Conservation (phyloP, 129 eudicot genomes). For the Escallonia rubra region DNA sequence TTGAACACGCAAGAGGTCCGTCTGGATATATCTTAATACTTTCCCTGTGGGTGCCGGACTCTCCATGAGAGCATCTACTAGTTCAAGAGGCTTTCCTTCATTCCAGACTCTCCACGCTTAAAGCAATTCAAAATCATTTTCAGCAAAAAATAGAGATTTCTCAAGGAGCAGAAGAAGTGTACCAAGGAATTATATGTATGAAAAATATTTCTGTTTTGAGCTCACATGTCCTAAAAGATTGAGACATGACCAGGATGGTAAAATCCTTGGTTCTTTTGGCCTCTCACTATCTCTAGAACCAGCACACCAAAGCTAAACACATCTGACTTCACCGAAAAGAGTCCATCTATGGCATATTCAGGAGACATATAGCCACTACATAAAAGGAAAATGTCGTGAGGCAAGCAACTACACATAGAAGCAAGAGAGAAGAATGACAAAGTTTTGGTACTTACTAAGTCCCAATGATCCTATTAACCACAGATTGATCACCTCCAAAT, state of each 20-base stretch:
- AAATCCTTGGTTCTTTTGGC: constrained; percentile 27
- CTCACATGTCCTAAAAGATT: constrained; percentile 36
- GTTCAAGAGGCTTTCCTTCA: constrained; percentile 12
- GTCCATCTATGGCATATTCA: constrained; percentile 35
- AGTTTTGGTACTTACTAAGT: constrained; percentile 23
- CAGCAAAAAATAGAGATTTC: neutral
- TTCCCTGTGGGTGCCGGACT: neutral
- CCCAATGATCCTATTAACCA: constrained; percentile 26
- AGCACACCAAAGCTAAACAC: constrained; percentile 41
- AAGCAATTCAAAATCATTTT: neutral
- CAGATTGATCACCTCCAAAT: constrained; percentile 20
- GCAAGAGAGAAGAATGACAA: neutral
- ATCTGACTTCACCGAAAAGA: constrained; percentile 28
- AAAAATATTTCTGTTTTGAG: neutral
- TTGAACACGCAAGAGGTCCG: constrained; percentile 42
- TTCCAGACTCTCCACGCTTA: constrained; percentile 42
- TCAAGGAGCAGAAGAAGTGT: too few species aligned
- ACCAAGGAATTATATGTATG: neutral
- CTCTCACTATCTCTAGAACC: constrained; percentile 36
- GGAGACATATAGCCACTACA: constrained; percentile 47
- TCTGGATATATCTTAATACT: constrained; percentile 30
- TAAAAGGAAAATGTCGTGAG: neutral
- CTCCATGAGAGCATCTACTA: constrained; percentile 15
- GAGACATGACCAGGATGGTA: constrained; percentile 21
- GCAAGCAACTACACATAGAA: neutral